Evolutionary conservation across 2,329 filamentous ascomycete species (phyloP).

Genomic region (Ophiostoma sp.): DNA sequence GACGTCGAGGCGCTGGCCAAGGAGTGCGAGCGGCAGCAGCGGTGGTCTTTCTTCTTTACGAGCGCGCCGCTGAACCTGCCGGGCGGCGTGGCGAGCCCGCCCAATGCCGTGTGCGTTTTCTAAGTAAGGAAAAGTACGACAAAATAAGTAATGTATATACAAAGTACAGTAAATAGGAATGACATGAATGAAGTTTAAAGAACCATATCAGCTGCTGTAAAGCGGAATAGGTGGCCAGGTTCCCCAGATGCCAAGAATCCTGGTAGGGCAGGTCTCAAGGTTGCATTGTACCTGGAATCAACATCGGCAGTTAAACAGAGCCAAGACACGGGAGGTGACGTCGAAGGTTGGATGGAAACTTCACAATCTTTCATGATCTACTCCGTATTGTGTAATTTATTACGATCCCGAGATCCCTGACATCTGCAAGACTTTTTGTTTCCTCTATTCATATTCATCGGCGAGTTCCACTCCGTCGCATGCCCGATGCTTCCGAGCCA

Average conservation of each 20-base stretch:
- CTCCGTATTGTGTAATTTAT: too few relatives aligned
- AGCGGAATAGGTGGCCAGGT: background rate
- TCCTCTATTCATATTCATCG: background rate
- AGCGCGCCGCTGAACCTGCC: slow-evolving; percentile 60
- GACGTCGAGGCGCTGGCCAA: slow-evolving; percentile 55
- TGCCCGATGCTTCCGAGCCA: background rate
- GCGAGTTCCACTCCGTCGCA: background rate
- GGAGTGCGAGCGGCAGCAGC: slow-evolving; percentile 52
- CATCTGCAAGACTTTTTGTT: background rate
- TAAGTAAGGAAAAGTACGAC: background rate
- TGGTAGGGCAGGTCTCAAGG: background rate
- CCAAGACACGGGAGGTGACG: background rate
- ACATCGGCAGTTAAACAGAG: background rate
- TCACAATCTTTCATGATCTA: too few relatives aligned
- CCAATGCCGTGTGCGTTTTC: slow-evolving; percentile 49
- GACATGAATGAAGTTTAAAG: background rate
- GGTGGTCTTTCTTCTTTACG: slow-evolving; percentile 63
- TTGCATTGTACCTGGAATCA: background rate
- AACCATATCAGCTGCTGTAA: background rate
- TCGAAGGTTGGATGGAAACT: too few relatives aligned
- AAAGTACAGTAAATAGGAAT: background rate
- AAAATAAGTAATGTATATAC: background rate
- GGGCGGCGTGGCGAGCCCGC: slow-evolving; percentile 51
- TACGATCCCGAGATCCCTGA: too few relatives aligned
- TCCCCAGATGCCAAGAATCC: background rate